Evolutionary conservation across 2,329 filamentous ascomycete species (phyloP), one percentile per base, ranked within the genome.

Genomic region (Sclerotinia subarctica): DNA sequence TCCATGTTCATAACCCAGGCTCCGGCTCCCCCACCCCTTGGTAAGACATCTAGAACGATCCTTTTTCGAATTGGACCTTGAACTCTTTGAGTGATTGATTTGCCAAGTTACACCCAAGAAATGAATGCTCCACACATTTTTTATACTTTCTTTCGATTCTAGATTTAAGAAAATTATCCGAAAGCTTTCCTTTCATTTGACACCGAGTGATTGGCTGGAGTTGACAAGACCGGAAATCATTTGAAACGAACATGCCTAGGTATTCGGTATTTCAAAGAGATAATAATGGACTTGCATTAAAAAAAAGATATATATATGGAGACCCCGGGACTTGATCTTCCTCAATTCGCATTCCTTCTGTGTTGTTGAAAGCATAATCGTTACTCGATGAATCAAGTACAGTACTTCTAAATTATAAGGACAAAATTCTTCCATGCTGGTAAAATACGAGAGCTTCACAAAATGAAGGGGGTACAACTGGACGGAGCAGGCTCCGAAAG

Each of bases 11-110:
- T 47, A 42, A 42, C 38, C 38, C 13, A 42, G 38, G 13, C 3
- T 15, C 38, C 38, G n/a, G n/a, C 11, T 15, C 38, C 38, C 38
- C 38, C 38, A 15, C 38, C 38, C n/a, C 42, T 49, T 60, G 44
- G 29, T 49, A 60, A 60, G 58, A 60, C 58, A 60, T 60, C 58
- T 49, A 49, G 58, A 60, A 35, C 58, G 58, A 60, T 49, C 58
- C 47, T 32, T 60, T 60, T 49, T n/a, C 6, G 26, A n/a, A 60
- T 60, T 29, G 46, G 44, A 19, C 26, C 26, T 38, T 38, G 2
- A 13, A 13, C 38, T 13, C 8, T 38, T 38, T 47, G 19, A 49
- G 42, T 60, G 47, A 60, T 49, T 49, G 26, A 60, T 35, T 60
- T 49, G 42, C 57, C 47, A 44, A 13, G 57, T 60, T n/a, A 49